Evolutionary conservation across 2,329 filamentous ascomycete genomes (phyloP).

Genomic region (Arthrobotrys megalospora): DNA sequence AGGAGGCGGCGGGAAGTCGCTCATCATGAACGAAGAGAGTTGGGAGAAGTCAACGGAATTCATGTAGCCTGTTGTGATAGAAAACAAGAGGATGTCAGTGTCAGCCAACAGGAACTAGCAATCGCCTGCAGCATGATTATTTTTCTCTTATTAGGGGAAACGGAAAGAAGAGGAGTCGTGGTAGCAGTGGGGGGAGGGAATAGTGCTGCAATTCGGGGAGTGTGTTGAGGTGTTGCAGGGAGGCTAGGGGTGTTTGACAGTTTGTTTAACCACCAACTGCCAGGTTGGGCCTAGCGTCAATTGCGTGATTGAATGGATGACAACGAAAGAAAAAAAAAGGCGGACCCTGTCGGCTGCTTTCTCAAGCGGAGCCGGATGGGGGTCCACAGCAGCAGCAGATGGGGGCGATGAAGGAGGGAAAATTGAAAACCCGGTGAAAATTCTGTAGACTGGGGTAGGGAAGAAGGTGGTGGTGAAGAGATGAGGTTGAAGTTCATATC

Average conservation of each 20-base stretch:
- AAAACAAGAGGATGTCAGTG: conserved; percentile 43
- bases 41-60: conserved; percentile 59
- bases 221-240: conserved; percentile 45
- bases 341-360: conserved; percentile 23
- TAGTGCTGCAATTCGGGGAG: conserved; percentile 18
- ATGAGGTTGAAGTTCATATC: background rate
- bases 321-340: conserved; percentile 27
- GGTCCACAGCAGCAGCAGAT: conserved; percentile 10
- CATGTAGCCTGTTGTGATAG: conserved; percentile 51
- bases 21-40: conserved; percentile 58
- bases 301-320: conserved; percentile 52
- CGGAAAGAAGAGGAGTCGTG: conserved; percentile 31
- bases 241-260: conserved; percentile 42
- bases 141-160: conserved; percentile 33
- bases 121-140: conserved; percentile 38
- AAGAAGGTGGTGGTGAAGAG: background rate
- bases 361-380: conserved; percentile 24
- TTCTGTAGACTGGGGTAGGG: conserved; percentile 1
- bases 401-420: conserved; percentile 11
- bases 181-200: conserved; percentile 30
- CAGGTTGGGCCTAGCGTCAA: conserved; percentile 31
- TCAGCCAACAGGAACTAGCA: conserved; percentile 53
- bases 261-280: conserved; percentile 24
- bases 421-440: conserved; percentile 7
- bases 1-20: conserved; percentile 49